phyloP scores from a whole-genome alignment of 2,329 filamentous ascomycete species.

The Colletotrichum simmondsii region DNA sequence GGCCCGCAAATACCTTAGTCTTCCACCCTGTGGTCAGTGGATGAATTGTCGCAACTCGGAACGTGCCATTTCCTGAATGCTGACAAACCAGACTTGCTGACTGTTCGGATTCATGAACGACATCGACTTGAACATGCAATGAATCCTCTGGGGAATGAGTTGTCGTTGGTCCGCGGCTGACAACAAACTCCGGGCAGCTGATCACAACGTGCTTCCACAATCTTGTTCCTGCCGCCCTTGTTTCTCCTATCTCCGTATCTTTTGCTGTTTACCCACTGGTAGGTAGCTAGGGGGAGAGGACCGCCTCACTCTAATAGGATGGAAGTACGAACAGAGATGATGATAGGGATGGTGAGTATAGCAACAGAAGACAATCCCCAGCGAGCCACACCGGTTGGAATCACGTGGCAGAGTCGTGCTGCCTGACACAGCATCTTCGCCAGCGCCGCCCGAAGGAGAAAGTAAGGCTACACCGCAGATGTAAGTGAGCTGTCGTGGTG shows the following conservation, averaged over 20 bases:
- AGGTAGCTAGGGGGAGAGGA: background rate
- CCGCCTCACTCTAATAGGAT: background rate
- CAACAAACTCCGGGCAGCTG: background rate
- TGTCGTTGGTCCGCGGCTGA: background rate
- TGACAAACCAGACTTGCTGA: slow-evolving; percentile 27
- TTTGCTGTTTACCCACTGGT: background rate
- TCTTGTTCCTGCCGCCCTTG: background rate
- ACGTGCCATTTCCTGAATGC: background rate
- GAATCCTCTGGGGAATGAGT: background rate
- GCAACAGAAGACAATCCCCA: background rate
- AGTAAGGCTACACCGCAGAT: background rate
- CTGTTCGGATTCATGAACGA: background rate
- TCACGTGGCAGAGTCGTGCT: slow-evolving; percentile 21
- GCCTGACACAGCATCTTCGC: slow-evolving; percentile 19
- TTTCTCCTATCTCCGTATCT: background rate
- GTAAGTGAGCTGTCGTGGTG: background rate
- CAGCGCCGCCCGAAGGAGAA: background rate
- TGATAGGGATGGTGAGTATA: background rate
- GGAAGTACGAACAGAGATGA: background rate
- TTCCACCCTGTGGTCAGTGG: background rate
- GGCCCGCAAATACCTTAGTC: background rate
- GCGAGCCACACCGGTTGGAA: background rate
- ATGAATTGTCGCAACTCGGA: background rate
- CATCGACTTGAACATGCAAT: background rate
- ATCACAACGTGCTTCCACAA: background rate